Base-by-base conservation (phyloP, 2,329 filamentous ascomycete species). In the Ophiocordyceps unilateralis region DNA sequence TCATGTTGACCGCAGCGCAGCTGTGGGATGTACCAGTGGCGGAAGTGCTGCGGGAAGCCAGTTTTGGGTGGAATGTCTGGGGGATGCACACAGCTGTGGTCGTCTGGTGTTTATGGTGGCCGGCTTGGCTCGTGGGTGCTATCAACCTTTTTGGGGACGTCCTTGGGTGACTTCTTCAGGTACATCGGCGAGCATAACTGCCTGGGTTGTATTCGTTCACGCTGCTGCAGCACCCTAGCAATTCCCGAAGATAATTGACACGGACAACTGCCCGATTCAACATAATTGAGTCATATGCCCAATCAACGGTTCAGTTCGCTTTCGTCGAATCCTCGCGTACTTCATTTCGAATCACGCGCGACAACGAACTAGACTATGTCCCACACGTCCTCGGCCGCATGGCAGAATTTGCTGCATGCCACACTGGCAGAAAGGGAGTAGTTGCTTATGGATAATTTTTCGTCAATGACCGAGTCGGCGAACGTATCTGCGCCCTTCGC, bases 341-440 rank as follows among this genome's bases (percentile, higher is more conserved):
- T n/a, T n/a, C n/a, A n/a, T n/a, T n/a, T n/a, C n/a, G n/a, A n/a
- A 26, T 26, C 12, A 36, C n/a, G 32, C 17, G 17, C 17, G n/a
- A 36, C n/a, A 4, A n/a, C n/a, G 19, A 21, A 3, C 72, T 78
- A 98, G 55, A 95, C 75, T 53, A 98, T 83, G 58, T 85, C 79
- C 91, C 91, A 98, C 30, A 82, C 81, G 61, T 98, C 91, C 65
- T 98, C 91, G 38, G 88, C 89, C 36, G 89, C 91, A 64, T 98
- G 91, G 65, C 91, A 96, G 70, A 98, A 96, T 64, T 96, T 98
- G 76, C 89, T 95, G 73, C 91, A 98, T 38, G 91, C 89, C 48
- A 98, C 91, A 68, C 89, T 96, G 47, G 91, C 91, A 57, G 86
- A 94, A 49, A 98, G 72, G 57, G 88, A 94, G 72, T 84, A 98